Evolutionary conservation across 2,329 filamentous ascomycete genomes (phyloP).

Genomic region (Fusarium illudens): DNA sequence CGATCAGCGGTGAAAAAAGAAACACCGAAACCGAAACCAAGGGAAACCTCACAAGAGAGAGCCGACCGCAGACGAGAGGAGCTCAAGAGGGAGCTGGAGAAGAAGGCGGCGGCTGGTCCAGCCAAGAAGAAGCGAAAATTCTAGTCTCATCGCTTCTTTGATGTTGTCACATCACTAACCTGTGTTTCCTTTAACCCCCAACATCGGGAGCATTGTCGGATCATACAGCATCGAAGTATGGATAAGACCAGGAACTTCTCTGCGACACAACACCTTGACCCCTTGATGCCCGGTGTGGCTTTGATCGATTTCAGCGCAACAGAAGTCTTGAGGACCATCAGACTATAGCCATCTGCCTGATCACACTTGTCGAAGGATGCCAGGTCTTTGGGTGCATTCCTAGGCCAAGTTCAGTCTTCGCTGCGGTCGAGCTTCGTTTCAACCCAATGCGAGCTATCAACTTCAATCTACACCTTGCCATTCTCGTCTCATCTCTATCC

Average conservation of each 20-base stretch:
- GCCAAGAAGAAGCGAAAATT: conserved; percentile 66
- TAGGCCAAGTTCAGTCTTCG: neutral
- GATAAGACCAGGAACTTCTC: neutral
- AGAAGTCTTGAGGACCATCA: neutral
- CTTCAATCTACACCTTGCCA: neutral
- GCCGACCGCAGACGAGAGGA: conserved; percentile 62
- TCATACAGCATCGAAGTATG: neutral
- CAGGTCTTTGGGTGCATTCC: neutral
- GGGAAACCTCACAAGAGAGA: conserved; percentile 56
- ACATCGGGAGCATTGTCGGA: neutral
- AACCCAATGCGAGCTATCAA: neutral
- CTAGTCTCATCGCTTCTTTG: conserved; percentile 37
- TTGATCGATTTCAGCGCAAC: neutral
- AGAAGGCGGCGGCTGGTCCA: conserved; percentile 58
- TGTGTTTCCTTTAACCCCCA: no score
- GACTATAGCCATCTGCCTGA: neutral
- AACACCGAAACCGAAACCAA: conserved; percentile 44
- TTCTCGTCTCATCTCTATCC: neutral
- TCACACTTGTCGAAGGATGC: neutral
- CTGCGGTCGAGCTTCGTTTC: neutral
- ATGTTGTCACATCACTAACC: neutral
- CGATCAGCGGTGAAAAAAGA: conserved; percentile 29
- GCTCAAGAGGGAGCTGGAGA: conserved; percentile 59
- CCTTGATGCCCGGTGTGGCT: neutral
- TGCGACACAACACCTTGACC: neutral